phyloP scores from a whole-genome alignment of 2,329 filamentous ascomycete genomes.

The Botrytis fragariae region DNA sequence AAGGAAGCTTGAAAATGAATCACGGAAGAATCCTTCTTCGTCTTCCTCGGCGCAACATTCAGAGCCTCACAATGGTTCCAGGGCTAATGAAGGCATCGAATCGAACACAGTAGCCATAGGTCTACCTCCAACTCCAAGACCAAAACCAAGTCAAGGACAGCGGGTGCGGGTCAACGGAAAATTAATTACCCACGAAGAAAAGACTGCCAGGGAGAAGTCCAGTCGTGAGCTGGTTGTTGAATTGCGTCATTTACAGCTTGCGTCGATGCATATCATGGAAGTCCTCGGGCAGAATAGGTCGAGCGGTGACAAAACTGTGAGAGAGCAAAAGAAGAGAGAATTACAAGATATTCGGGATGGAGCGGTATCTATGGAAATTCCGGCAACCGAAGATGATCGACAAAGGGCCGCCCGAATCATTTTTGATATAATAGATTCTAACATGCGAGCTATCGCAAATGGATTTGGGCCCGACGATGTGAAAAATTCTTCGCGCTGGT shows the following conservation, averaged over 20 bases:
- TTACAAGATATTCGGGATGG: neutral
- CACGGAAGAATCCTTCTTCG: neutral
- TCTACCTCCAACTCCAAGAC: neutral
- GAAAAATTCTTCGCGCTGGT: neutral
- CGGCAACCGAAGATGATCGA: neutral
- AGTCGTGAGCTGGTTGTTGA: neutral
- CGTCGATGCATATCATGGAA: neutral
- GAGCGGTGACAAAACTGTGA: neutral
- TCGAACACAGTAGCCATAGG: neutral
- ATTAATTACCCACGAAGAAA: neutral
- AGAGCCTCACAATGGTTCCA: neutral
- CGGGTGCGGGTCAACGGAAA: neutral
- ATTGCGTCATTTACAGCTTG: neutral
- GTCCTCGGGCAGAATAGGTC: neutral
- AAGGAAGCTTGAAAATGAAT: neutral
- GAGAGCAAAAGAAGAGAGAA: neutral
- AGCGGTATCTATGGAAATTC: neutral
- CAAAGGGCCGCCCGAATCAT: neutral
- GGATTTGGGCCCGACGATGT: neutral
- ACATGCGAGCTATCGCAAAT: neutral
- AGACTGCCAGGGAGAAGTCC: rapidly evolving
- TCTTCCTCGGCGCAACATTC: neutral
- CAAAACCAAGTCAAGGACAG: neutral
- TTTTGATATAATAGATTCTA: neutral
- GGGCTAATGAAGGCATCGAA: neutral